A percentile compares a stretch with the other conserved stretches of the same genome.
phyloP scores from a whole-genome alignment of 1,284 basidiomycete genomes.

The Phaffia rhodozyma region DNA sequence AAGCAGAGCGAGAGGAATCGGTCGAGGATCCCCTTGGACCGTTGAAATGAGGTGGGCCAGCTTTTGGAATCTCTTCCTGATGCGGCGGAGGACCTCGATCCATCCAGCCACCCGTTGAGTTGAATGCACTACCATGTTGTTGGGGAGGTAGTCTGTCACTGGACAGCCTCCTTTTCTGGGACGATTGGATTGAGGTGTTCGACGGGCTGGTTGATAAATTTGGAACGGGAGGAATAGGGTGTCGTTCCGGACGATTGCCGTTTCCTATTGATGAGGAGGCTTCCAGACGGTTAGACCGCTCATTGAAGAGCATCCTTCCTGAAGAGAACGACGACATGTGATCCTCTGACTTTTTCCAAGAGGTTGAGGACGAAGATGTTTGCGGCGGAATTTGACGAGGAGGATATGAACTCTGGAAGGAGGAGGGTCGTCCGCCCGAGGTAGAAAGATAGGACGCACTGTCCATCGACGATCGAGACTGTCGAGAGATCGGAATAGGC shows the following conservation, averaged over 20 bases:
- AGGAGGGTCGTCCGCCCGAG: conserved; percentile 12
- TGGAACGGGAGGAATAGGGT: too few species aligned
- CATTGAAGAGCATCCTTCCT: conserved; percentile 67
- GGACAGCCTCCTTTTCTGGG: background rate
- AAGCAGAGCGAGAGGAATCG: background rate
- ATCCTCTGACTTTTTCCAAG: background rate
- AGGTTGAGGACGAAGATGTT: conserved; percentile 26
- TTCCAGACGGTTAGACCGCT: conserved; percentile 71
- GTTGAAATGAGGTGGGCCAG: conserved; percentile 19
- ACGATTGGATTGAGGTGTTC: background rate
- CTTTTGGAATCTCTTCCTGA: conserved; percentile 17
- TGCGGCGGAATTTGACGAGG: conserved; percentile 19
- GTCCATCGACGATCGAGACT: background rate
- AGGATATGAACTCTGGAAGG: conserved; percentile 24
- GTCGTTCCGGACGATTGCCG: conserved; percentile 25
- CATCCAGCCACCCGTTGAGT: background rate
- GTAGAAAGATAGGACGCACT: background rate
- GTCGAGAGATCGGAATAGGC: conserved; percentile 25
- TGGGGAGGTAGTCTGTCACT: background rate
- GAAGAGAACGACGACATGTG: background rate
- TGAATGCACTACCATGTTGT: background rate
- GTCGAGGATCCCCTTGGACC: background rate
- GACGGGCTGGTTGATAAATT: too few species aligned
- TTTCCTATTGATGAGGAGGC: conserved; percentile 27
- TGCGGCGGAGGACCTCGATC: conserved; percentile 3